Evolutionary conservation across 192 early-diverging fungal species (phyloP).

Genomic region (Oehlia diaphana): DNA sequence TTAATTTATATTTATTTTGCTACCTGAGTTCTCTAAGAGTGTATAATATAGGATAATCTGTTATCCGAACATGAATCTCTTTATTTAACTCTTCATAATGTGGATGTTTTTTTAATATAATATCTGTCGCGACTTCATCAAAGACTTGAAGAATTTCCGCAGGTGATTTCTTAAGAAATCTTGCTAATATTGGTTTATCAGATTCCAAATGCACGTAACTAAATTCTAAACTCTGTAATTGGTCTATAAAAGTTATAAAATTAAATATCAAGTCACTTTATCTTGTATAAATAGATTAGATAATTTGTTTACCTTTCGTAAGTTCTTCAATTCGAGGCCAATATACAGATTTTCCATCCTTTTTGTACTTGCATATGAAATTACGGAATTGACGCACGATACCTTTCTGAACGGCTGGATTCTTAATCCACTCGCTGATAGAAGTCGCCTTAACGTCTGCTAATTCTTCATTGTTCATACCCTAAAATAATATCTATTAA

Average conservation of each 20-base stretch:
- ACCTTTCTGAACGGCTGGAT: conserved; percentile 80
- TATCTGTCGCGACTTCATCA: conserved; percentile 91
- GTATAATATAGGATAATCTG: conserved; percentile 80
- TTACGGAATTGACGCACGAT: conserved; percentile 85
- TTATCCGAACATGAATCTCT: conserved; percentile 95
- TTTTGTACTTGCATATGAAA: conserved; percentile 86
- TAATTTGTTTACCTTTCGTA: conserved; percentile 65
- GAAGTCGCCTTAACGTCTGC: conserved; percentile 79
- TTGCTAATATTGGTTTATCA: conserved; percentile 83
- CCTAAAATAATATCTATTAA: conserved; percentile 28
- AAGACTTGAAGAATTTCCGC: conserved; percentile 87
- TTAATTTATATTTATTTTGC: neutral
- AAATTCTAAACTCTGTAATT: conserved; percentile 83
- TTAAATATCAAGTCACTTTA: neutral
- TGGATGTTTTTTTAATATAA: conserved; percentile 83
- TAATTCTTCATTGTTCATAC: conserved; percentile 63
- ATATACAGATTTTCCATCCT: conserved; percentile 88
- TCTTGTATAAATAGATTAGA: neutral
- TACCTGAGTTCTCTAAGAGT: conserved; percentile 82
- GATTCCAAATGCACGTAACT: conserved; percentile 78
- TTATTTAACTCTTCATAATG: conserved; percentile 87
- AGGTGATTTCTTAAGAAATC: conserved; percentile 87
- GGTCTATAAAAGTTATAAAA: conserved; percentile 2
- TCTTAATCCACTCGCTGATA: conserved; percentile 82
- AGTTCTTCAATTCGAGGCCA: conserved; percentile 87